A percentile compares a stretch with the other conserved stretches of the same genome.
These are phyloP conservation scores for Imleria badia DNA, from an alignment of 768 basidiomycete species.

Conservation along the genomic window DNA sequence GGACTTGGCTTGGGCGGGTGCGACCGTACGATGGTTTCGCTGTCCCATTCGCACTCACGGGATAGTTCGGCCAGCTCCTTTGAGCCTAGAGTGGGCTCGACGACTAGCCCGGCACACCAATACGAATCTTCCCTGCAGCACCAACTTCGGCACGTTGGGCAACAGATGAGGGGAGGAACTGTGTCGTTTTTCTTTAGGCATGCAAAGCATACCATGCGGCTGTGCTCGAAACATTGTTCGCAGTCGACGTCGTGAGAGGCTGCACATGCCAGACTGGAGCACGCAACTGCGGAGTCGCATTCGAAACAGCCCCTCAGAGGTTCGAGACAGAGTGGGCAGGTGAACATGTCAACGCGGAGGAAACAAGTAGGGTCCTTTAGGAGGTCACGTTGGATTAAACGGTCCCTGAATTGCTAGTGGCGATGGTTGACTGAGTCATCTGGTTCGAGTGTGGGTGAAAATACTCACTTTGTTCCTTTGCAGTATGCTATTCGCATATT, in stretches of 20 bases:
- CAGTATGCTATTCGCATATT: conserved; percentile 6
- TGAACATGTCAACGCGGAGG: conserved; percentile 8
- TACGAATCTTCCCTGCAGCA: conserved; percentile 11
- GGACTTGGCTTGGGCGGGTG: conserved; percentile 13
- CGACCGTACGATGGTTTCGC: conserved; percentile 9
- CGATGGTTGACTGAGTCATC: not conserved
- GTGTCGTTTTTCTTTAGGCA: conserved; percentile 2
- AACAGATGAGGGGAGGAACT: conserved; percentile 6
- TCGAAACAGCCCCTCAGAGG: conserved; percentile 3
- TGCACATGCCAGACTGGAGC: not conserved
- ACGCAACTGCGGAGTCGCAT: conserved; percentile 11
- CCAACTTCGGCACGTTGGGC: conserved; percentile 6
- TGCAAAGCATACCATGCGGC: not conserved
- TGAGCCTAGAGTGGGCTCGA: conserved; percentile 7
- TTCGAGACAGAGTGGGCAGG: conserved; percentile 8
- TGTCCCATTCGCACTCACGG: conserved; percentile 2
- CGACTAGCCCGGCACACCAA: conserved; percentile 18
- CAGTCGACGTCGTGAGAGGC: not conserved
- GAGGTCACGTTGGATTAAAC: not conserved
- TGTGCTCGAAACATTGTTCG: conserved; percentile 4
- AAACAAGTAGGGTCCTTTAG: conserved; percentile 2
- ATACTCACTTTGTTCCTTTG: conserved; percentile 4
- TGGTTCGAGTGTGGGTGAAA: not conserved
- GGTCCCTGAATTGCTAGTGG: conserved; percentile 11
- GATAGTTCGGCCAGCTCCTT: conserved; percentile 2